These are phyloP conservation scores for Cryomyces antarcticus DNA, from an alignment of 495 filamentous ascomycete species.

Conservation along the genomic window DNA sequence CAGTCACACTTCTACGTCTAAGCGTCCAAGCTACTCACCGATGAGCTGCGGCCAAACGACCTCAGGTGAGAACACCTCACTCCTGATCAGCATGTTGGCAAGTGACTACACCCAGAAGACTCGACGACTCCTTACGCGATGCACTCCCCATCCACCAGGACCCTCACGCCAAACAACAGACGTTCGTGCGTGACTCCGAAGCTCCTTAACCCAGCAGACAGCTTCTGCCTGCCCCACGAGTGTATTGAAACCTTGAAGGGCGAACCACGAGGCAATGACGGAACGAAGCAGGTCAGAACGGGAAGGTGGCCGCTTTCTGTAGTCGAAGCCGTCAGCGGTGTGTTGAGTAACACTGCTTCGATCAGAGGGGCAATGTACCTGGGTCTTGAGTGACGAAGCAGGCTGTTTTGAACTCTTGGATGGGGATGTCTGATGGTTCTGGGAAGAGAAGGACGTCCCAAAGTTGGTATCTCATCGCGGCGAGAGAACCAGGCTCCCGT, in stretches of 20 bases:
- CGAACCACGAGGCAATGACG: slow-evolving; percentile 35
- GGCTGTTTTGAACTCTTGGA: slow-evolving; percentile 73
- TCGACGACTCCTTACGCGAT: slow-evolving; percentile 1
- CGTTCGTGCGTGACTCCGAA: not conserved
- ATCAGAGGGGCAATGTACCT: slow-evolving; percentile 14
- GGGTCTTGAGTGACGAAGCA: slow-evolving; percentile 57
- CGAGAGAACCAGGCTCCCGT: not conserved
- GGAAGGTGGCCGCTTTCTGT: slow-evolving; percentile 31
- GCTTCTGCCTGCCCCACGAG: slow-evolving; percentile 49
- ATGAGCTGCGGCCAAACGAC: slow-evolving; percentile 12
- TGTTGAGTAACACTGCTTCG: slow-evolving; percentile 4
- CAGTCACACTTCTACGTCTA: not conserved
- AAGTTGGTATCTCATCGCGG: slow-evolving; percentile 57
- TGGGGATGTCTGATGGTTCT: slow-evolving; percentile 35
- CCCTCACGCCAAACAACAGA: slow-evolving; percentile 43
- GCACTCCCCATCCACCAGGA: slow-evolving; percentile 46
- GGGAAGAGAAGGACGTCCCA: slow-evolving; percentile 81
- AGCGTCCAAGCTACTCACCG: slow-evolving; percentile 1
- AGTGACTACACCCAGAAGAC: not conserved
- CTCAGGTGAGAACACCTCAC: not conserved
- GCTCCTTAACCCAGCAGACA: slow-evolving; percentile 25
- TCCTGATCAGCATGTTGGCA: not conserved
- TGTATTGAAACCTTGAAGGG: slow-evolving; percentile 65
- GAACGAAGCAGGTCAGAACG: slow-evolving; percentile 57
- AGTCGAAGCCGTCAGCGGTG: not conserved